Conservation (phyloP, 208 protist species). For the Trichomonas vaginalis region DNA sequence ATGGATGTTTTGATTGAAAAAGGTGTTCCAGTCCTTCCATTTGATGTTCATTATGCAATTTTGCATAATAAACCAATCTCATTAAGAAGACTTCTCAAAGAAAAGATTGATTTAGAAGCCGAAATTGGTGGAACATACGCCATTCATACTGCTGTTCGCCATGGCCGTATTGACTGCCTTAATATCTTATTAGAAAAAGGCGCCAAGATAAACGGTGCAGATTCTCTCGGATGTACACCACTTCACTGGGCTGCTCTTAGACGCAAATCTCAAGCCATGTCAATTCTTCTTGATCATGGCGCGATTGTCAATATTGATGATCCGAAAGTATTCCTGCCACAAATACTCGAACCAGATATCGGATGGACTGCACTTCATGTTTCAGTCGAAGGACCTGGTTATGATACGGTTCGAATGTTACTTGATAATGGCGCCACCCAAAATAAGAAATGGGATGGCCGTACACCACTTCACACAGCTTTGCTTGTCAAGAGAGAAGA, state of each 20-base stretch:
- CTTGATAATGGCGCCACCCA: not conserved
- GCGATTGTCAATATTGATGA: not conserved
- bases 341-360: not conserved
- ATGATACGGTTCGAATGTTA: not conserved
- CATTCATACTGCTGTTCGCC: not conserved
- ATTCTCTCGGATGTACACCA: not conserved
- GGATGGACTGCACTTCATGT: not conserved
- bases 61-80: not conserved
- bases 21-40: not conserved
- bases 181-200: not conserved
- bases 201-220: not conserved
- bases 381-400: not conserved
- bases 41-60: constrained; percentile 3
- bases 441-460: not conserved
- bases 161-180: not conserved
- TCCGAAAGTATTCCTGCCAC: not conserved
- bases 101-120: not conserved
- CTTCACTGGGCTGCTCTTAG: not conserved
- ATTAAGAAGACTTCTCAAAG: not conserved
- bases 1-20: not conserved
- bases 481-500: not conserved
- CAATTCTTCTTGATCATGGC: not conserved
- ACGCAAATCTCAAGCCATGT: not conserved
- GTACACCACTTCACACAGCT: not conserved
- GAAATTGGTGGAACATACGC: not conserved